Evolutionary conservation across 345 rosid genomes (phyloP).

Genomic region (Syzygium oleosum): DNA sequence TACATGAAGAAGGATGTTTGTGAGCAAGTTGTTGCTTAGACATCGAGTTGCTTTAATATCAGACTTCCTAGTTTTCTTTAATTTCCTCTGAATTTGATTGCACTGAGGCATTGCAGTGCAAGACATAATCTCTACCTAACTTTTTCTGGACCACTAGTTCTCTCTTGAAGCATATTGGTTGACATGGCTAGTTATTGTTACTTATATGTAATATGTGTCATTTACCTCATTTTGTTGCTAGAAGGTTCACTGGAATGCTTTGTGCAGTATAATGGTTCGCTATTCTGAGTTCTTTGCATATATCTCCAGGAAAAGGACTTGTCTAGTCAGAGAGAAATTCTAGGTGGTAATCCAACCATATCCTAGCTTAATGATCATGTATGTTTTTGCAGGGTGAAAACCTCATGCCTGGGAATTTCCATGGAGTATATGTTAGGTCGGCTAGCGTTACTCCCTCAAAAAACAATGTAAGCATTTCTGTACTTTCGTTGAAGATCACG

Average conservation of each 20-base stretch:
- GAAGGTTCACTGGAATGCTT: not conserved
- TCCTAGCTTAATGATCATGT: not conserved
- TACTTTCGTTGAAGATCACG: too few relatives aligned
- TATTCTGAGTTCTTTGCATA: not conserved
- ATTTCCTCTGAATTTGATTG: not conserved
- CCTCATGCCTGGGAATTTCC: conserved; percentile 26
- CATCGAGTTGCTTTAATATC: not conserved
- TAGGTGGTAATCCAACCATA: not conserved
- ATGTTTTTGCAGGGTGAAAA: conserved; percentile 34
- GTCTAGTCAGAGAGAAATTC: not conserved
- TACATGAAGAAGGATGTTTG: not conserved
- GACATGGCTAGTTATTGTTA: not conserved
- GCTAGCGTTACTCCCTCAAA: conserved; percentile 39
- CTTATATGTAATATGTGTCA: not conserved
- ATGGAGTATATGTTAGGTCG: conserved; percentile 25
- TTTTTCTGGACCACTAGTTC: not conserved
- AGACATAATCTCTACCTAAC: not conserved
- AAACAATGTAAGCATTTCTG: conserved; percentile 44
- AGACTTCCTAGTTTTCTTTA: not conserved
- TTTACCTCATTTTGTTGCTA: not conserved
- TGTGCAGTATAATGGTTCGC: not conserved
- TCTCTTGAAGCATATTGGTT: not conserved
- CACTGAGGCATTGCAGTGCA: not conserved
- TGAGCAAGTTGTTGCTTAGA: not conserved
- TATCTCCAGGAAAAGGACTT: too few relatives aligned